Evolutionary conservation across 179 eudicot species (phyloP), one percentile per base, ranked within the genome.

Genomic region (Patellifolia procumbens): DNA sequence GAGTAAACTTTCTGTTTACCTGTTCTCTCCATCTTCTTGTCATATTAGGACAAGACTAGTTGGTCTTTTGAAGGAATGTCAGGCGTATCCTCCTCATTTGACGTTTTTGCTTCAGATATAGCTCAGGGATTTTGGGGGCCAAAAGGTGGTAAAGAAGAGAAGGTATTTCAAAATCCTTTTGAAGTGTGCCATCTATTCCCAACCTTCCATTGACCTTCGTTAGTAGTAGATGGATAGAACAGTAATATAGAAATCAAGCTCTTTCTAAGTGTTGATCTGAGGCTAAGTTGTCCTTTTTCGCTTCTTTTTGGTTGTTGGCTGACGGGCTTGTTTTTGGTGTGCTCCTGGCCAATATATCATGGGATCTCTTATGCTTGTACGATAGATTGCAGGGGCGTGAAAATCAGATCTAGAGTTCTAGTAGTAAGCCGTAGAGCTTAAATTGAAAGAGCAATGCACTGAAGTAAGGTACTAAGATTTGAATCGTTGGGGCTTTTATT

Each of bases 31-130:
- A 22, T 5, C 19, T 63, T 35, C 26, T 67, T 42, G 31, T 28
- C 70, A 66, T 35, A 34, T 66, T n/a, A 20, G 70, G 62, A 58
- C 62, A 63, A 20, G 29, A 39, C 42, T 39, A 62, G 39, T 39
- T 39, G 70, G 49, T 39, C 70, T 37, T 66, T 42, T 11, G 39
- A 24, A 2, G 70, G 8, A 35, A 6, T 35, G 26, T 63, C 35
- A 26, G 22, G 46, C 43, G 20, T 63, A 34, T 17, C 5, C 35
- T 59, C 32, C n/a, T n/a, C n/a, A n/a, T n/a, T n/a, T n/a, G n/a
- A n/a, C n/a, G n/a, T n/a, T n/a, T n/a, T n/a, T 28, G 63, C 34
- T 59, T 22, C 15, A 59, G 17, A 22, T 22, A 24, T 19, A 28
- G 31, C 32, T 24, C 34, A 56, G 8, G 35, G 32, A 28, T 28